These are phyloP conservation scores for Rhizopogon vesiculosus DNA, from an alignment of 768 basidiomycete genomes.

Conservation along the genomic window DNA sequence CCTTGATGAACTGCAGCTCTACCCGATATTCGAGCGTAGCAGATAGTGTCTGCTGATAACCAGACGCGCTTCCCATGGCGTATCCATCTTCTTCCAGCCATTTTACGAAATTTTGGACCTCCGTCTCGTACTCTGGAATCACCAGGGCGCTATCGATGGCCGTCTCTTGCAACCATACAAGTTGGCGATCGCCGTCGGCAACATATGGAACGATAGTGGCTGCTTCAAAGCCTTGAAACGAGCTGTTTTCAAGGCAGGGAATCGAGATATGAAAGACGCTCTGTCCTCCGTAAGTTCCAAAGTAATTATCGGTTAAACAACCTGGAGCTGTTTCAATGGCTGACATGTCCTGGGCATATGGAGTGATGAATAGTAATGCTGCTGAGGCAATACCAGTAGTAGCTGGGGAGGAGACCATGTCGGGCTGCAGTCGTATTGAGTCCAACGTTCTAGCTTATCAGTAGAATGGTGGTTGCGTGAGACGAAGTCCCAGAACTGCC, in stretches of 20 bases:
- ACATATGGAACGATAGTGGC: constrained; percentile 22
- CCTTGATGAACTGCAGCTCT: constrained; percentile 13
- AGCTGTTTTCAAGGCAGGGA: constrained; percentile 31
- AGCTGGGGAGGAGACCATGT: neutral
- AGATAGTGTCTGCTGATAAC: constrained; percentile 16
- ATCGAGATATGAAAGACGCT: constrained; percentile 43
- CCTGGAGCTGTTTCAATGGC: constrained; percentile 11
- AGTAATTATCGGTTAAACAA: constrained; percentile 49
- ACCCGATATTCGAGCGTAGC: constrained; percentile 3
- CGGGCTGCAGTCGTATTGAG: too few relatives aligned
- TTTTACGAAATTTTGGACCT: constrained; percentile 34
- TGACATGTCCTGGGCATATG: constrained; percentile 13
- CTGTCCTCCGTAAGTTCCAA: constrained; percentile 52
- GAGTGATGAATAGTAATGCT: constrained; percentile 13
- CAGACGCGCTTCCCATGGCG: constrained; percentile 1
- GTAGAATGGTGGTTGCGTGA: neutral
- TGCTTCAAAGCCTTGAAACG: constrained; percentile 19
- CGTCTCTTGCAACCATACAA: constrained; percentile 60
- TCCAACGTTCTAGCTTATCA: neutral
- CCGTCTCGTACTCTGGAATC: constrained; percentile 24
- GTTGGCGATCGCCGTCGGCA: constrained; percentile 29
- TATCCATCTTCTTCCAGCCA: constrained; percentile 17
- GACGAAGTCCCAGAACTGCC: neutral
- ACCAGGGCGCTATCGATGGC: constrained; percentile 44
- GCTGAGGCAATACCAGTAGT: neutral